Percentiles rank a stretch among this genome's conserved stretches.
These are phyloP conservation scores for Kregervanrija pseudodelftensis DNA, from an alignment of 805 yeast genomes.

Conservation along the genomic window DNA sequence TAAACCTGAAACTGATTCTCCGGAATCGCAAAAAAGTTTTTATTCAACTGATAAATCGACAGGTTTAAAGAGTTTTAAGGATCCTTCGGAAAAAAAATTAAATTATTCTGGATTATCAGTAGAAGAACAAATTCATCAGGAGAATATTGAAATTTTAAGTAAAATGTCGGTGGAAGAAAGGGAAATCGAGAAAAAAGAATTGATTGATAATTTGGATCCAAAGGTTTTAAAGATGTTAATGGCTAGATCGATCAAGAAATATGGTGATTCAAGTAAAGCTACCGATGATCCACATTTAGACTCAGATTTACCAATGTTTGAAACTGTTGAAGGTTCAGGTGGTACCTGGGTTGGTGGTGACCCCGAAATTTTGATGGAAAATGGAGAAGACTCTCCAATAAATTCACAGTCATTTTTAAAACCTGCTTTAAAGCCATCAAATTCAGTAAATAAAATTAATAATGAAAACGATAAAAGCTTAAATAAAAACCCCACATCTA, in stretches of 20 bases:
- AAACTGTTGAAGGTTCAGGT: constrained; percentile 25
- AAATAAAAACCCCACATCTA: neutral
- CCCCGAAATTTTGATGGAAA: constrained; percentile 27
- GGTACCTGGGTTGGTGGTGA: constrained; percentile 32
- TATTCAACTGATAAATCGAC: constrained; percentile 4
- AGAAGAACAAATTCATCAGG: constrained; percentile 68
- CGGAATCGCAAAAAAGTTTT: neutral
- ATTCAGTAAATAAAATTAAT: constrained; percentile 16
- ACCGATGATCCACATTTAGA: neutral
- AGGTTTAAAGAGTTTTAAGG: constrained; percentile 11
- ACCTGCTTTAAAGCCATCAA: constrained; percentile 7
- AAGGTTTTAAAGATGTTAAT: constrained; percentile 52
- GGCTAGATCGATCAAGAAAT: constrained; percentile 47
- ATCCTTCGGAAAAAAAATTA: constrained; percentile 9
- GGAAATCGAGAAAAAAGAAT: constrained; percentile 54
- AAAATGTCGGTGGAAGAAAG: constrained; percentile 63
- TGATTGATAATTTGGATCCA: constrained; percentile 64
- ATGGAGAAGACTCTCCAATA: constrained; percentile 20
- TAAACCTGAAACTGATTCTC: neutral
- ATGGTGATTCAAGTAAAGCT: constrained; percentile 18
- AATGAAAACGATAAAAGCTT: constrained; percentile 7
- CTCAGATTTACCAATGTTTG: constrained; percentile 21
- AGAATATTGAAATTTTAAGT: constrained; percentile 57
- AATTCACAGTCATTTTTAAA: constrained; percentile 10
- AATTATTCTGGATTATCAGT: constrained; percentile 38